Evolutionary conservation across 768 basidiomycete genomes (phyloP).

Genomic region (Trametes coccinea): DNA sequence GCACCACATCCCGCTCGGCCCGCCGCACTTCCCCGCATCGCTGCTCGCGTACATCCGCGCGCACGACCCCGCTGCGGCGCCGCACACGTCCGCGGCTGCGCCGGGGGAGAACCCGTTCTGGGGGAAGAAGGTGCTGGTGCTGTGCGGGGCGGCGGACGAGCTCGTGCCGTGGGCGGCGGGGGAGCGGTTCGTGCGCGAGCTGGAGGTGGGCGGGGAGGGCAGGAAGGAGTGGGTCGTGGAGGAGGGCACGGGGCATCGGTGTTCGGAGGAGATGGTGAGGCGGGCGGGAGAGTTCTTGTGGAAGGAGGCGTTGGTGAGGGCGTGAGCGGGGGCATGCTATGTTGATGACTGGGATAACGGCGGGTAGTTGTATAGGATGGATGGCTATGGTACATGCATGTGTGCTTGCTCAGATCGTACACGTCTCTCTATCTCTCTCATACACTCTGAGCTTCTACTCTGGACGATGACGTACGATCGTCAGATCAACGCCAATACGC

Average conservation of each 20-base stretch:
- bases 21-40: slow-evolving; percentile 61
- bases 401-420: background rate
- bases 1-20: slow-evolving; percentile 41
- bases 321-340: background rate
- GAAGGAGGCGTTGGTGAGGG: slow-evolving; percentile 20
- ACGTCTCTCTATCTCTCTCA: background rate
- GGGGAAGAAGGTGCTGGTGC: slow-evolving; percentile 70
- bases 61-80: slow-evolving; percentile 45
- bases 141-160: slow-evolving; percentile 63
- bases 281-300: slow-evolving; percentile 38
- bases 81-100: slow-evolving; percentile 38
- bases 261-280: slow-evolving; percentile 59
- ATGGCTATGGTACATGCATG: background rate
- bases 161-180: slow-evolving; percentile 54
- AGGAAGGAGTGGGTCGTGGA: slow-evolving; percentile 56
- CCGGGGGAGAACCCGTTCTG: slow-evolving; percentile 54
- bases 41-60: slow-evolving; percentile 47
- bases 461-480: too few species aligned
- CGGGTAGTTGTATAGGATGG: background rate
- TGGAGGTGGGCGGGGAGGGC: slow-evolving; percentile 56
- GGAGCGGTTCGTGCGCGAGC: slow-evolving; percentile 46
- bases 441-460: too few species aligned
- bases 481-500: too few species aligned
- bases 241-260: slow-evolving; percentile 60
- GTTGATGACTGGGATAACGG: background rate